A percentile compares a stretch with the other conserved stretches of the same genome.
These are phyloP conservation scores for Ophiosphaerella korrae DNA, from an alignment of 2,329 filamentous ascomycete genomes.

Conservation along the genomic window DNA sequence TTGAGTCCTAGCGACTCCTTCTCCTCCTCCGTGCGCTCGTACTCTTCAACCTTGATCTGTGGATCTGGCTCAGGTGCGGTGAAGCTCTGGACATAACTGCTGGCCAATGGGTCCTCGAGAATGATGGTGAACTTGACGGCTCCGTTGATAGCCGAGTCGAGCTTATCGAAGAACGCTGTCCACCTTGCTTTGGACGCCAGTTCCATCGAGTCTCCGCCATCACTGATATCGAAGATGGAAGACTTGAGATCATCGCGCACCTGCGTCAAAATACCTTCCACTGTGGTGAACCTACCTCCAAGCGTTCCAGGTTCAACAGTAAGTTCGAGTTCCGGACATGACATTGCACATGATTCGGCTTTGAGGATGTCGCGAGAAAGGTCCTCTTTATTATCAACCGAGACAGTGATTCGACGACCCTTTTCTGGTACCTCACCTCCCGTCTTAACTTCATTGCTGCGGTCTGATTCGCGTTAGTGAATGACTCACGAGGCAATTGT, in stretches of 20 bases:
- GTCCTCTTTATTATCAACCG: slow-evolving; percentile 72
- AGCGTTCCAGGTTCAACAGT: slow-evolving; percentile 91
- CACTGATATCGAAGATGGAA: slow-evolving; percentile 81
- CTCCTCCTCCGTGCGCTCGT: slow-evolving; percentile 86
- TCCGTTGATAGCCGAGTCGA: slow-evolving; percentile 80
- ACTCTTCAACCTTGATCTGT: slow-evolving; percentile 80
- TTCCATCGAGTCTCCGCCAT: slow-evolving; percentile 80
- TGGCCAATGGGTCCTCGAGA: slow-evolving; percentile 85
- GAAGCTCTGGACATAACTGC: slow-evolving; percentile 91
- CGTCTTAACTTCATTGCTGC: slow-evolving; percentile 96
- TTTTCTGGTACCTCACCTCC: slow-evolving; percentile 88
- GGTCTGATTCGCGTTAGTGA: slow-evolving; percentile 55
- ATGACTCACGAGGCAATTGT: neutral
- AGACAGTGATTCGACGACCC: slow-evolving; percentile 81
- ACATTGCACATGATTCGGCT: slow-evolving; percentile 86
- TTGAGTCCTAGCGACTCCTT: slow-evolving; percentile 88
- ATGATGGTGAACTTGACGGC: slow-evolving; percentile 81
- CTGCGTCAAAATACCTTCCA: slow-evolving; percentile 91
- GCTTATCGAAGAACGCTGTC: slow-evolving; percentile 77
- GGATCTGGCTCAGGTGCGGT: slow-evolving; percentile 79
- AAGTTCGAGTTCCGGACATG: slow-evolving; percentile 85
- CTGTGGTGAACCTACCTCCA: slow-evolving; percentile 93
- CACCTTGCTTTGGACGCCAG: slow-evolving; percentile 71
- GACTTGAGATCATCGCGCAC: slow-evolving; percentile 86
- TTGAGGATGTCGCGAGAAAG: slow-evolving; percentile 93